These are phyloP conservation scores for Syzygium aromaticum DNA, from an alignment of 345 rosid species.

Conservation along the genomic window DNA sequence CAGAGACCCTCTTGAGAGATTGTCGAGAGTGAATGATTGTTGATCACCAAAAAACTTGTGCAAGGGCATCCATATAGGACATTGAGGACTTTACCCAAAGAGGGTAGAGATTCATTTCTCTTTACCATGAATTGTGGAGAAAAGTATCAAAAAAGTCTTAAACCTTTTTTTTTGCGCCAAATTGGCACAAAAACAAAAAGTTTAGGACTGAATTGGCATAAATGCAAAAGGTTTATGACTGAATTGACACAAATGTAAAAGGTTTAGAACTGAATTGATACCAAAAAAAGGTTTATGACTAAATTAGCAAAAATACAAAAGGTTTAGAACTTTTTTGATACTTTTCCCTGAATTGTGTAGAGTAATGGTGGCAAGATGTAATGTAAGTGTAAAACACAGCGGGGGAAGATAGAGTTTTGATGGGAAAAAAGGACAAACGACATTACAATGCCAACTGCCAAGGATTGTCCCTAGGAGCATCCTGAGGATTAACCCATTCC, in stretches of 20 bases:
- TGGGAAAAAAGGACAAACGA: background rate
- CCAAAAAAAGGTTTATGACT: too few relatives aligned
- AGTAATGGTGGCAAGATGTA: background rate
- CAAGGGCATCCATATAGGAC: background rate
- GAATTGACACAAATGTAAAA: too few relatives aligned
- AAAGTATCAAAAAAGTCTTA: too few relatives aligned
- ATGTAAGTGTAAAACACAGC: background rate
- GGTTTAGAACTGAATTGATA: too few relatives aligned
- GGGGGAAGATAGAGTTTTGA: background rate
- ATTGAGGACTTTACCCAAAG: background rate
- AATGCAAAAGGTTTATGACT: too few relatives aligned
- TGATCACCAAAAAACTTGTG: background rate
- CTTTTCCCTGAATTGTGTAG: background rate
- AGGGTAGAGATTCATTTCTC: background rate
- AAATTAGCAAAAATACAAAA: too few relatives aligned
- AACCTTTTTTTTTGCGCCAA: too few relatives aligned
- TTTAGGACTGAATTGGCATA: too few relatives aligned
- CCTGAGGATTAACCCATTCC: background rate
- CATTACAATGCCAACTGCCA: background rate
- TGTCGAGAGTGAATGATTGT: background rate
- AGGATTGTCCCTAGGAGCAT: background rate
- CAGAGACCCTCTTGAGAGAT: background rate
- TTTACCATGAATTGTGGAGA: background rate
- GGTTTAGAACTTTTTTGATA: too few relatives aligned
- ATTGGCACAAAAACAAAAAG: too few relatives aligned